Conservation (phyloP, 2,329 filamentous ascomycete genomes). For the Neobulgaria alba region DNA sequence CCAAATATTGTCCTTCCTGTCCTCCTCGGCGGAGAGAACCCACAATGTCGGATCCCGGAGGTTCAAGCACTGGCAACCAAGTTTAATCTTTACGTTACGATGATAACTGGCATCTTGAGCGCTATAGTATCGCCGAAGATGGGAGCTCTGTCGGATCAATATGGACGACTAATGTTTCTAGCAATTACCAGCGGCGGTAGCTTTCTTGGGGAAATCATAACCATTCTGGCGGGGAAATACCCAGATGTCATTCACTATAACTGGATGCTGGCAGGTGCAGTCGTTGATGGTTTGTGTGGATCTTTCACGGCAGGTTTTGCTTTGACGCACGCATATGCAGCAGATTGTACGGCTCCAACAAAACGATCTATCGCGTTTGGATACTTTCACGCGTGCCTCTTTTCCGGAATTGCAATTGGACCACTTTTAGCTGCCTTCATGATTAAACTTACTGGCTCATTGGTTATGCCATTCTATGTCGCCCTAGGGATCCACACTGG, state of each 20-base stretch:
- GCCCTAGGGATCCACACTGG: slow-evolving; percentile 62
- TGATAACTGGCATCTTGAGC: slow-evolving; percentile 68
- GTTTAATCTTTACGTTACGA: slow-evolving; percentile 68
- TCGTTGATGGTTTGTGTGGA: slow-evolving; percentile 76
- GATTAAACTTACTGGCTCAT: slow-evolving; percentile 64
- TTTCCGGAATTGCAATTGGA: slow-evolving; percentile 79
- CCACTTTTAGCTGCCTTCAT: slow-evolving; percentile 75
- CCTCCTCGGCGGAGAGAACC: slow-evolving; percentile 59
- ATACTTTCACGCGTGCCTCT: slow-evolving; percentile 83
- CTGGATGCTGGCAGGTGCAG: slow-evolving; percentile 67
- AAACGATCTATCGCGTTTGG: slow-evolving; percentile 77
- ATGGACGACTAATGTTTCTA: slow-evolving; percentile 70
- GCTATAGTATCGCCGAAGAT: slow-evolving; percentile 76
- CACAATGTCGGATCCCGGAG: slow-evolving; percentile 70
- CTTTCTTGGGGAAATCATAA: slow-evolving; percentile 64
- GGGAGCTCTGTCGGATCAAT: slow-evolving; percentile 77
- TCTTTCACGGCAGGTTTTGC: slow-evolving; percentile 81
- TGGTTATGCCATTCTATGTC: slow-evolving; percentile 79
- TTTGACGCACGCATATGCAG: slow-evolving; percentile 73
- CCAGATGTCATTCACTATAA: slow-evolving; percentile 67
- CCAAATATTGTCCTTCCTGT: slow-evolving; percentile 55
- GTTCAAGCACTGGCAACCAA: slow-evolving; percentile 69
- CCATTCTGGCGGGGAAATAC: slow-evolving; percentile 67
- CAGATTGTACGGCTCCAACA: slow-evolving; percentile 78
- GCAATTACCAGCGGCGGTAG: slow-evolving; percentile 67